These are phyloP conservation scores for Golubevia pallescens DNA, from an alignment of 1,284 basidiomycete genomes.

Conservation along the genomic window DNA sequence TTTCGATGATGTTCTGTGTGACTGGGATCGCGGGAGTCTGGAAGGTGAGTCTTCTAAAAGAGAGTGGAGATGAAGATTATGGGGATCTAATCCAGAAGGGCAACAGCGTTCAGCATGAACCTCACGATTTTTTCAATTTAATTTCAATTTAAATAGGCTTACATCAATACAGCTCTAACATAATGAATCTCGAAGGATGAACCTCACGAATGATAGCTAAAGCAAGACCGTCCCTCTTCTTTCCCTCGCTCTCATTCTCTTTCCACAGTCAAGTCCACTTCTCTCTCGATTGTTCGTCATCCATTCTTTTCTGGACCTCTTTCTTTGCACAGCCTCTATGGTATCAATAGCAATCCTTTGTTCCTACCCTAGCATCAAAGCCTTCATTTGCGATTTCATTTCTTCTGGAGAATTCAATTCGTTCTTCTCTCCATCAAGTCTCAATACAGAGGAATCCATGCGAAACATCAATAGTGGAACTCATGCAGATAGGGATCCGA, in stretches of 20 bases:
- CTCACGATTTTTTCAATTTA: too few species aligned
- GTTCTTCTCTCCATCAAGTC: neutral
- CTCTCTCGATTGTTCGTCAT: constrained; percentile 36
- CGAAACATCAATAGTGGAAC: neutral
- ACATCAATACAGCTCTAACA: too few species aligned
- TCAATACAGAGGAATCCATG: too few species aligned
- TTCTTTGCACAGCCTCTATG: constrained; percentile 38
- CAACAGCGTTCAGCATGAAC: too few species aligned
- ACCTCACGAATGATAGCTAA: too few species aligned
- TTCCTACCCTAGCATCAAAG: constrained; percentile 33
- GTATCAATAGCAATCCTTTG: constrained; percentile 28
- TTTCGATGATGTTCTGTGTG: neutral
- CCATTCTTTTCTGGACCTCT: constrained; percentile 41
- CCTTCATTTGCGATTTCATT: constrained; percentile 27
- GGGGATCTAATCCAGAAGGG: too few species aligned
- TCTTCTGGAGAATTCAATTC: neutral
- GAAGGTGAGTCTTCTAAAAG: too few species aligned
- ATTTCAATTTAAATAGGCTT: too few species aligned
- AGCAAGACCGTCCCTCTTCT: constrained; percentile 1
- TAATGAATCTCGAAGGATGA: too few species aligned
- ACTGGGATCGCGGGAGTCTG: neutral
- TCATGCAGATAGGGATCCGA: neutral
- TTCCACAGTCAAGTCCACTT: constrained; percentile 19
- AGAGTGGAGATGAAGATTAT: too few species aligned
- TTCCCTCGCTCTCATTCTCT: neutral